phyloP scores from a whole-genome alignment of 2,329 filamentous ascomycete species.

The Exophiala aquamarina region DNA sequence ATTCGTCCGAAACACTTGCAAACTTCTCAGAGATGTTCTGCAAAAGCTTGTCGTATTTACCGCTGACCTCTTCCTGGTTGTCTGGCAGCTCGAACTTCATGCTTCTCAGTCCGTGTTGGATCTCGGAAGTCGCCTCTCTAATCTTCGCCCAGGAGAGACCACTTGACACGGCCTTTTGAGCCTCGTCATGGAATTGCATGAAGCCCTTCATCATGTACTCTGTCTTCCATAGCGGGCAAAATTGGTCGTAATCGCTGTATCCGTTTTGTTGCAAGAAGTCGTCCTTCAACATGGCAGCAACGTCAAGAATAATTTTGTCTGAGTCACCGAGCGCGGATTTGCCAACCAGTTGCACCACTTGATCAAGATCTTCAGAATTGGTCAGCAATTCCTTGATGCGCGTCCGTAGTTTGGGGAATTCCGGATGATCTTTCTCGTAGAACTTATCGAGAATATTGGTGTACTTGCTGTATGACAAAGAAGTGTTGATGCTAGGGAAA shows the following conservation, averaged over 20 bases:
- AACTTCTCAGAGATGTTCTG: constrained; percentile 97
- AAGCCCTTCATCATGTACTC: constrained; percentile 99
- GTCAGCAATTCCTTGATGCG: constrained; percentile 91
- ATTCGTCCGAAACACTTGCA: constrained; percentile 93
- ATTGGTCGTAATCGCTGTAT: constrained; percentile 98
- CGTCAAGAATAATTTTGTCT: constrained; percentile 97
- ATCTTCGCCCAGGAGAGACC: constrained; percentile 92
- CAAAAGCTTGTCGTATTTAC: constrained; percentile 93
- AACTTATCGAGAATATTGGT: constrained; percentile 82
- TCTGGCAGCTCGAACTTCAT: constrained; percentile 96
- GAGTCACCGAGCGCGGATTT: constrained; percentile 94
- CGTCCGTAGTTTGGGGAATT: constrained; percentile 90
- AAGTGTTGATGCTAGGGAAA: constrained; percentile 97
- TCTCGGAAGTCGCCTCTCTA: constrained; percentile 81
- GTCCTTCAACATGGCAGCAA: constrained; percentile 90
- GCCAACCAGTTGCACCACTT: constrained; percentile 96
- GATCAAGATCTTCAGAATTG: constrained; percentile 94
- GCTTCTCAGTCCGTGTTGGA: constrained; percentile 79
- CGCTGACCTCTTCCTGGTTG: constrained; percentile 75
- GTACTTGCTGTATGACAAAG: constrained; percentile 95
- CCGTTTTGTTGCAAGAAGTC: constrained; percentile 99
- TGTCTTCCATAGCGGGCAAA: constrained; percentile 99
- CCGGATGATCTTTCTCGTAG: constrained; percentile 90
- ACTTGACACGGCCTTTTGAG: constrained; percentile 89
- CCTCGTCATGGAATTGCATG: constrained; percentile 96